Evolutionary conservation across 495 filamentous ascomycete genomes (phyloP).

Genomic region (Penicillium egyptiacum): DNA sequence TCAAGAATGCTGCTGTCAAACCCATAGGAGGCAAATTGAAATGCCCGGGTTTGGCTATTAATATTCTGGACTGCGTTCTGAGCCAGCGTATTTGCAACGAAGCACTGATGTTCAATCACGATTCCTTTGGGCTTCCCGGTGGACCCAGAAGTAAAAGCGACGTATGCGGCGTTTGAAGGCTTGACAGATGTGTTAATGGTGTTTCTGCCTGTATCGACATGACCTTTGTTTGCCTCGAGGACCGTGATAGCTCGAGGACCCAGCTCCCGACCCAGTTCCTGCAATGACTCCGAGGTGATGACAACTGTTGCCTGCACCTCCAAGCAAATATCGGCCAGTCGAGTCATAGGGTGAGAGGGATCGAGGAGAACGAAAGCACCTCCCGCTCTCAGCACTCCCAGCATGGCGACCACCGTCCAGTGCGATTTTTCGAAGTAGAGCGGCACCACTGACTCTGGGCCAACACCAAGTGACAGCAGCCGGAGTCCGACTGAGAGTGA

Average conservation of each 20-base stretch:
- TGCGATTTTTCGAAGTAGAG: constrained; percentile 49
- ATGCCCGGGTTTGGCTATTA: constrained; percentile 13
- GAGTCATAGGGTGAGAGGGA: constrained; percentile 1
- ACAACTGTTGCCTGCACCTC: background rate
- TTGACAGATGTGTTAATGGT: background rate
- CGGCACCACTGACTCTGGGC: constrained; percentile 38
- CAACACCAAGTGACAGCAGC: constrained; percentile 33
- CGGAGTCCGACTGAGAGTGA: background rate
- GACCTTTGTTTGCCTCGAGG: background rate
- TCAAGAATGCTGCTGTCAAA: constrained; percentile 23
- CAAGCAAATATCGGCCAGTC: background rate
- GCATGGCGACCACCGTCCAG: constrained; percentile 29
- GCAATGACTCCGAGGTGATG: background rate
- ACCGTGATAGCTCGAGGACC: background rate
- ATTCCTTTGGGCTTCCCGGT: constrained; percentile 47
- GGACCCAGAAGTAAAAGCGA: constrained; percentile 39
- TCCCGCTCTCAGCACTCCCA: constrained; percentile 28
- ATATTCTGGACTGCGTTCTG: background rate
- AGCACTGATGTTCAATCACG: constrained; percentile 39
- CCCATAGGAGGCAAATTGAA: constrained; percentile 23
- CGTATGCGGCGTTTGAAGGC: constrained; percentile 13
- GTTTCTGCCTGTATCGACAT: background rate
- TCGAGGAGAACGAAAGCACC: constrained; percentile 23
- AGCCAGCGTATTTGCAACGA: constrained; percentile 19
- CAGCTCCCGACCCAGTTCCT: background rate